Conservation (phyloP, 169 alveolate species). For the Blepharisma undulans region DNA sequence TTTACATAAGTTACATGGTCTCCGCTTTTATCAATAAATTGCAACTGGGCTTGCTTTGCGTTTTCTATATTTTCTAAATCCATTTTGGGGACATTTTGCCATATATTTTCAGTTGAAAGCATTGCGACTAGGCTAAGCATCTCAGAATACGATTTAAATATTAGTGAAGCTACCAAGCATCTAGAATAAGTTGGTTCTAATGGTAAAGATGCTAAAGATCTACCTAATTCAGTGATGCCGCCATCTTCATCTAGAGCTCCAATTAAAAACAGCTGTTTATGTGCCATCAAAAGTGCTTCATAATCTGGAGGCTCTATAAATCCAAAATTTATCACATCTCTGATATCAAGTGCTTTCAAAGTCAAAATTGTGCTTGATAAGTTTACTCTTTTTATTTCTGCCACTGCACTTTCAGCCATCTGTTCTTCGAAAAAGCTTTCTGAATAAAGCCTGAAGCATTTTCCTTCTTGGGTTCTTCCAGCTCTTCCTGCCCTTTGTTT, state of each 20-base stretch:
- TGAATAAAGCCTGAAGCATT: slow-evolving; percentile 97
- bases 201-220: slow-evolving; percentile 83
- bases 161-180: slow-evolving; percentile 86
- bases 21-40: slow-evolving; percentile 54
- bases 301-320: slow-evolving; percentile 46
- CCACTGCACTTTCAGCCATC: slow-evolving; percentile 92
- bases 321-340: slow-evolving; percentile 43
- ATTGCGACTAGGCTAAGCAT: slow-evolving; percentile 90
- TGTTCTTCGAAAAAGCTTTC: slow-evolving; percentile 94
- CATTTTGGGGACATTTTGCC: slow-evolving; percentile 51
- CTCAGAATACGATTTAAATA: slow-evolving; percentile 79
- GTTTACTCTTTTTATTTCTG: slow-evolving; percentile 94
- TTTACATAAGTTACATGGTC: slow-evolving; percentile 75
- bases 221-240: slow-evolving; percentile 73
- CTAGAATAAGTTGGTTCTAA: slow-evolving; percentile 89
- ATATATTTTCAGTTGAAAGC: slow-evolving; percentile 74
- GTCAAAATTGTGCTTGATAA: slow-evolving; percentile 88
- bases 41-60: slow-evolving; percentile 90
- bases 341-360: slow-evolving; percentile 86
- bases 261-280: slow-evolving; percentile 26
- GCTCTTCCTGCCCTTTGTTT: slow-evolving; percentile 99
- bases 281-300: background rate
- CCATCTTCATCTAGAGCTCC: slow-evolving; percentile 61
- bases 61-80: slow-evolving; percentile 63
- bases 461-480: slow-evolving; percentile 99